Base-by-base conservation (phyloP, 2,329 filamentous ascomycete genomes). In the Gremmenia infestans region DNA sequence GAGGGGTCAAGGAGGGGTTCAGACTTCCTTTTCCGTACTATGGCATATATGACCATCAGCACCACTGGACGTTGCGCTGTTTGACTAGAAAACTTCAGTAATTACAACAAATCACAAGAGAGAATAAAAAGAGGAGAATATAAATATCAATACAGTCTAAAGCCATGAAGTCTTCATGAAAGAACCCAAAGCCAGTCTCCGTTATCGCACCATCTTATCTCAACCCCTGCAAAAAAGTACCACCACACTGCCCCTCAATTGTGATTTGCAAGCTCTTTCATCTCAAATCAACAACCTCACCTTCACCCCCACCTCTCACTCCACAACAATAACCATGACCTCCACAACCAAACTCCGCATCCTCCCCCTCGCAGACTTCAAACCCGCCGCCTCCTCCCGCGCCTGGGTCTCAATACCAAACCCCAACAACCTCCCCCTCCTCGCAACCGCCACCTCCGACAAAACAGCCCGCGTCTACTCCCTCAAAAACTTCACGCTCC, bases 391-490 rank as follows among this genome's bases (percentile, higher is more conserved):
- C 47, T 78, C 80, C 67, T 79, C 85, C 63, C 89, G 94, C 65
- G 87, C 91, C 66, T 99, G 94, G 94, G 83, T 85, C 61, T 90
- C 89, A 19, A 77, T 86, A 56, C 89, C 92, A 1, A 94, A 99
- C 69, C 91, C 93, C 2, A 87, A 85, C 28, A 59, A 60, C 15
- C 85, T 94, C 19, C 93, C 94, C 3, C 82, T 97, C 58, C 78
- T 97, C 66, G 94, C 93, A 55, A 97, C 93, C 17, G 87, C 91
- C 59, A 91, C 92, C 73, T 85, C 89, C 56, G 86, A 89, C 71
- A 96, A 94, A 70, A 86, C 86, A 39, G 89, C 94, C 55, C 92
- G 91, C 59, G 81, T 99, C 67, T 97, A 95, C 78, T 96, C 89
- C 50, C 84, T 97, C 50, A 82, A 82, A 37, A 88, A 87, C 54